phyloP scores from a whole-genome alignment of 148 eudicot species.

The Fagopyrum tataricum region DNA sequence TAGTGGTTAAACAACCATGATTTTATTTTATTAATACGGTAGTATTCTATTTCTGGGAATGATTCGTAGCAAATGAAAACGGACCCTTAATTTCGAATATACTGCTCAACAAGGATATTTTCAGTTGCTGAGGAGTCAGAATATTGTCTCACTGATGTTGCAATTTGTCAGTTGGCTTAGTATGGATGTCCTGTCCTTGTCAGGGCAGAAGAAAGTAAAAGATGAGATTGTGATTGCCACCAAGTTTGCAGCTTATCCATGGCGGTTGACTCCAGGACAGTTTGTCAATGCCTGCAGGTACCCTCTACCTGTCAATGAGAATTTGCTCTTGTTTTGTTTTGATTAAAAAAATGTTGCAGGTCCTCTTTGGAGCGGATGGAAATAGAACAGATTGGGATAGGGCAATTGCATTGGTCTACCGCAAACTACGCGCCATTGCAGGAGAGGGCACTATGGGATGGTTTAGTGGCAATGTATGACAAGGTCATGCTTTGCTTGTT shows the following conservation, averaged over 20 bases:
- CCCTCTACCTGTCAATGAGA: neutral
- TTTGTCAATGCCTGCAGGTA: slow-evolving; percentile 94
- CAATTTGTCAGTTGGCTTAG: neutral
- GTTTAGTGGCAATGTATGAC: slow-evolving; percentile 97
- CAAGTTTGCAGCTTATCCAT: slow-evolving; percentile 97
- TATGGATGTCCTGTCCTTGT: slow-evolving; percentile 6
- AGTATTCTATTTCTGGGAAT: too few species aligned
- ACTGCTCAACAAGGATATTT: neutral
- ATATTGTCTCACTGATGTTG: neutral
- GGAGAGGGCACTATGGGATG: slow-evolving; percentile 95
- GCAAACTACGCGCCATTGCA: slow-evolving; percentile 94
- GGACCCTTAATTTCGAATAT: too few species aligned
- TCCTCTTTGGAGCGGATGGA: slow-evolving; percentile 71
- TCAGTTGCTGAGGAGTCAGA: too few species aligned
- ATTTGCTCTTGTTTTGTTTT: too few species aligned
- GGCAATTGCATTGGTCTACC: slow-evolving; percentile 96
- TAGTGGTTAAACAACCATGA: too few species aligned
- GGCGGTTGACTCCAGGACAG: slow-evolving; percentile 95
- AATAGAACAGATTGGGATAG: slow-evolving; percentile 81
- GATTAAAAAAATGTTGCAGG: slow-evolving; percentile 30
- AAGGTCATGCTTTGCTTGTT: slow-evolving; percentile 44
- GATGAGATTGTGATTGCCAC: slow-evolving; percentile 77
- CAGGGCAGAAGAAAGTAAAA: slow-evolving; percentile 46
- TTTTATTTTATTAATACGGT: too few species aligned
- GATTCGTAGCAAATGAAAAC: too few species aligned